Conservation (phyloP, 2,329 filamentous ascomycete species). For the Byssothecium circinans region DNA sequence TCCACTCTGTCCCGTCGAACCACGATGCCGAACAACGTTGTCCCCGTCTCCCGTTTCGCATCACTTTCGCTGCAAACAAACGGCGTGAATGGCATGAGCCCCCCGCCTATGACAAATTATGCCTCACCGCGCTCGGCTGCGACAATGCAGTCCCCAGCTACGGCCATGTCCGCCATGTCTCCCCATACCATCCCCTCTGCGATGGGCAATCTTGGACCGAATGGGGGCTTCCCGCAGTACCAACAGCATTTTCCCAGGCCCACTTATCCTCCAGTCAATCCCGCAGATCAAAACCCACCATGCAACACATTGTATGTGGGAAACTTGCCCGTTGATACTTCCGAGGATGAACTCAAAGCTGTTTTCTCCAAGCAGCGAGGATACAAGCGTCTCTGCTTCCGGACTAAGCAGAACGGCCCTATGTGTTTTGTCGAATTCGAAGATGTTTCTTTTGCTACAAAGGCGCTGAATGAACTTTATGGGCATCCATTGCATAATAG, state of each 20-base stretch:
- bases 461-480: constrained; percentile 86
- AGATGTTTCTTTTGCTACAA: constrained; percentile 87
- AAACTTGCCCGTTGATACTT: constrained; percentile 90
- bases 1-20: constrained; percentile 62
- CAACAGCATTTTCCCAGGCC: constrained; percentile 62
- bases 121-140: constrained; percentile 53
- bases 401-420: constrained; percentile 90
- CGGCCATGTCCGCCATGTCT: constrained; percentile 44
- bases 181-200: constrained; percentile 61
- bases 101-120: constrained; percentile 59
- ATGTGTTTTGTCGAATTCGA: constrained; percentile 99
- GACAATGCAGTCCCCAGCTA: constrained; percentile 54
- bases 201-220: constrained; percentile 53
- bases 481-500: constrained; percentile 87
- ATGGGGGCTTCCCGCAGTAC: constrained; percentile 58
- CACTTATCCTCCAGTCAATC: constrained; percentile 84
- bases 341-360: constrained; percentile 91
- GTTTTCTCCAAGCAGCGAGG: constrained; percentile 92
- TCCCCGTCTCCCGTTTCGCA: constrained; percentile 69
- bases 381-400: constrained; percentile 93
- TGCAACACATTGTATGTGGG: constrained; percentile 98
- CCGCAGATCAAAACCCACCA: constrained; percentile 92
- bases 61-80: constrained; percentile 71
- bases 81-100: constrained; percentile 47
- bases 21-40: constrained; percentile 71